Base-by-base conservation (phyloP, 331 rosid species). In the Acacia concinna region DNA sequence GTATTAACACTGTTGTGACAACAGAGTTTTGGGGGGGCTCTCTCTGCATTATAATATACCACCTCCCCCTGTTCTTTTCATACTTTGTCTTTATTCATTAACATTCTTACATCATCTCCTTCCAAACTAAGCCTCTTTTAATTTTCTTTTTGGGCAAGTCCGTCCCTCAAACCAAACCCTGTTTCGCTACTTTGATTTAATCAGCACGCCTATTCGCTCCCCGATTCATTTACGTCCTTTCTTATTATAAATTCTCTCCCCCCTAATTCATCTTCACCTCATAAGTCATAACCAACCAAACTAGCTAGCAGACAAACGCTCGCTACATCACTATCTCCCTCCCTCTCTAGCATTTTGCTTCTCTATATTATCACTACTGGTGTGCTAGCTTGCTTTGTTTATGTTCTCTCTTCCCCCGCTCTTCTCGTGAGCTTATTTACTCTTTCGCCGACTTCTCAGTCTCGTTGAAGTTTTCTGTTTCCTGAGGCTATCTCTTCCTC, bases 31-130 rank as follows among this genome's bases (percentile, higher is more conserved):
- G 84, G 84, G 85, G 59, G 23, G 59, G 59, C 54, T 14, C 52
- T 4, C 88, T 79, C 73, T 65, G 82, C 90, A 84, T 73, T 84
- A 84, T 77, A 81, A 80, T 84, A 41, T n/a, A n/a, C n/a, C n/a
- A n/a, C n/a, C 79, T 79, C 79, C 84, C 47, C 49, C 11, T 81
- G 90, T 83, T 89, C 41, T 77, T 86, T 89, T 87, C 86, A 75
- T 60, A 4, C 43, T 78, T 90, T 92, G 95, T 92, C 90, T 82
- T 87, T 73, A 83, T 79, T 83, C 72, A 74, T 35, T 69, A 60
- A 23, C 47, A 78, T 79, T 56, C 83, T 82, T 68, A 64, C 89
- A 71, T 81, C 90, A 85, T 78, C 74, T 60, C 83, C 70, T 23
- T 23, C 34, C 62, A 54, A 23, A 47, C 12, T 30, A 13, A 44